phyloP scores from a whole-genome alignment of 352 stramenopile species.

The Phytopythium vexans region DNA sequence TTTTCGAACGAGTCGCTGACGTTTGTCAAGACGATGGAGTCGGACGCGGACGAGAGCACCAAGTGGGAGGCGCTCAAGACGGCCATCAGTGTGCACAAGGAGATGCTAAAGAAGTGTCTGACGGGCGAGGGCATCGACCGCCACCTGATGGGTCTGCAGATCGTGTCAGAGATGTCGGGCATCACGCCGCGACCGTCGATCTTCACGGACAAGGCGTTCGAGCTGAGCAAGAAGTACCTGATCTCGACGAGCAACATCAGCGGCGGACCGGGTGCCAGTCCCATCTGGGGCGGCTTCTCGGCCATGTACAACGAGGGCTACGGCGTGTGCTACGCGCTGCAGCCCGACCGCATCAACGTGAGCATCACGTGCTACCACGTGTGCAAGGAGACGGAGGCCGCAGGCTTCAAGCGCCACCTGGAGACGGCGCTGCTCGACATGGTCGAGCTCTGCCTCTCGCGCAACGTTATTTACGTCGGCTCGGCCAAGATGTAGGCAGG shows the following conservation, averaged over 20 bases:
- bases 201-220: constrained; percentile 93
- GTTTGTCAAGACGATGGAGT: constrained; percentile 92
- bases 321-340: constrained; percentile 95
- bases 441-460: constrained; percentile 88
- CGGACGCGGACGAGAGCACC: constrained; percentile 46
- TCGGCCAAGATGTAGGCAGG: constrained; percentile 75
- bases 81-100: constrained; percentile 90
- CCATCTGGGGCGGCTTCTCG: constrained; percentile 97
- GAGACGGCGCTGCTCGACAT: constrained; percentile 96
- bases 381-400: constrained; percentile 72
- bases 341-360: constrained; percentile 94
- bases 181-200: constrained; percentile 86
- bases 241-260: constrained; percentile 96
- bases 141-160: constrained; percentile 95
- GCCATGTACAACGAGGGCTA: constrained; percentile 94
- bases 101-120: constrained; percentile 86
- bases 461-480: constrained; percentile 89
- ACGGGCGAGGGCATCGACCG: constrained; percentile 92
- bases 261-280: constrained; percentile 88
- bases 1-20: constrained; percentile 87
- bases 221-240: constrained; percentile 93
- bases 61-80: constrained; percentile 87
- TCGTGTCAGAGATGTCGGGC: constrained; percentile 91
- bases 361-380: constrained; percentile 92
- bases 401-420: constrained; percentile 87